A percentile compares a stretch with the other conserved stretches of the same genome.
Conservation (phyloP, 2,329 filamentous ascomycete species). For the Lasiodiplodia gonubiensis region DNA sequence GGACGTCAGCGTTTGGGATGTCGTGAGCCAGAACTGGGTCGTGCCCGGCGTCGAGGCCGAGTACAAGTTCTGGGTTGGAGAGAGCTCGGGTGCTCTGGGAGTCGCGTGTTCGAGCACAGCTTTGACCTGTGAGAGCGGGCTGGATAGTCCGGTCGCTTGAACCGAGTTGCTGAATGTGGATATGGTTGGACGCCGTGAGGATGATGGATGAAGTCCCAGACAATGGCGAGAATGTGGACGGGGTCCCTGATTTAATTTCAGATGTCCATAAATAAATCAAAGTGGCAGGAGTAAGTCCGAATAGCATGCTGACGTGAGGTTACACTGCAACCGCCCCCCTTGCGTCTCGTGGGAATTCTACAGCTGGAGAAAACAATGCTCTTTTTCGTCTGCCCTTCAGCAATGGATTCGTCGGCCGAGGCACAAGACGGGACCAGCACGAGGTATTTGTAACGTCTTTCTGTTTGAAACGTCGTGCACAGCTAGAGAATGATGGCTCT, state of each 20-base stretch:
- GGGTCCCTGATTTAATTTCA: not conserved
- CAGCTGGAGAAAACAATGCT: too few relatives aligned
- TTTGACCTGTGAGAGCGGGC: conserved; percentile 40
- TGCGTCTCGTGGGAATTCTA: not conserved
- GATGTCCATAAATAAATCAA: not conserved
- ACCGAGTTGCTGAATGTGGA: not conserved
- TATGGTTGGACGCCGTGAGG: not conserved
- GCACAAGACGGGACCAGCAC: not conserved
- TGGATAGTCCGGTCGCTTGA: conserved; percentile 28
- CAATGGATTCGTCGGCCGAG: not conserved
- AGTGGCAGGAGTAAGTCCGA: not conserved
- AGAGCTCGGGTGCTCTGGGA: conserved; percentile 61
- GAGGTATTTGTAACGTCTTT: not conserved
- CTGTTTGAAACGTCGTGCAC: not conserved
- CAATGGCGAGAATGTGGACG: not conserved
- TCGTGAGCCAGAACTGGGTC: conserved; percentile 64
- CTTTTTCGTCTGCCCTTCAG: too few relatives aligned
- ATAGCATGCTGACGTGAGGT: conserved; percentile 21
- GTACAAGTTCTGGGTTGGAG: conserved; percentile 62
- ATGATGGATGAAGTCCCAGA: not conserved
- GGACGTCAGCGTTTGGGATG: conserved; percentile 71
- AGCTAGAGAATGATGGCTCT: not conserved
- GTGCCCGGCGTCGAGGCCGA: conserved; percentile 41
- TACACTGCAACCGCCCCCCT: conserved; percentile 11
- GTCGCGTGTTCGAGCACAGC: conserved; percentile 55